Conservation (phyloP, 768 basidiomycete species). For the Pleurotus sapidus region DNA sequence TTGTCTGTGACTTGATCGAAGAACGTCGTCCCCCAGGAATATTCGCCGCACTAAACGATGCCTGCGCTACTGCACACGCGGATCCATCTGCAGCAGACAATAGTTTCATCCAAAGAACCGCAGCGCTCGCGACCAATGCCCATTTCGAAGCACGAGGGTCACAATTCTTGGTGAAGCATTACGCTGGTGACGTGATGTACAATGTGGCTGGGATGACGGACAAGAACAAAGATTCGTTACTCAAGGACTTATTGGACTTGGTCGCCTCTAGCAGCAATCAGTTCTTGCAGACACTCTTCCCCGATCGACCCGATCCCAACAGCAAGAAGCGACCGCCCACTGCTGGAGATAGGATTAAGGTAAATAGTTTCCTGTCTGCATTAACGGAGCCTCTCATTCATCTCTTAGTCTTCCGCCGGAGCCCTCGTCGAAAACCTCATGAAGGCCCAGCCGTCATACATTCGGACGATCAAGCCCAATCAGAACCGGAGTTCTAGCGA, state of each 20-base stretch:
- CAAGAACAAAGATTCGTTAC: constrained; percentile 97
- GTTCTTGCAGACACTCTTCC: constrained; percentile 88
- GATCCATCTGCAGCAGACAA: constrained; percentile 95
- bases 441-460: constrained; percentile 96
- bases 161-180: constrained; percentile 95
- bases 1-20: constrained; percentile 98
- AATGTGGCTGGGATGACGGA: constrained; percentile 98
- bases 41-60: constrained; percentile 96
- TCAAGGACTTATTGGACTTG: constrained; percentile 93
- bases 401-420: constrained; percentile 75
- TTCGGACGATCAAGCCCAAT: constrained; percentile 99
- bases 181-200: constrained; percentile 99
- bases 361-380: constrained; percentile 21
- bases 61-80: constrained; percentile 98
- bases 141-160: constrained; percentile 95
- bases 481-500: constrained; percentile 91
- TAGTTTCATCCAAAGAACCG: constrained; percentile 91
- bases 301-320: constrained; percentile 91
- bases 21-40: constrained; percentile 95
- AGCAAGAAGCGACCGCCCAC: constrained; percentile 98
- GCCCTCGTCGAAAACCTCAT: constrained; percentile 97
- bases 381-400: neutral
- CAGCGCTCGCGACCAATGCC: constrained; percentile 76
- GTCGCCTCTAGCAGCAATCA: constrained; percentile 75
- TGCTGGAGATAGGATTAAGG: constrained; percentile 97